phyloP scores from a whole-genome alignment of 352 stramenopile genomes.

The Globisporangium abappressorium region DNA sequence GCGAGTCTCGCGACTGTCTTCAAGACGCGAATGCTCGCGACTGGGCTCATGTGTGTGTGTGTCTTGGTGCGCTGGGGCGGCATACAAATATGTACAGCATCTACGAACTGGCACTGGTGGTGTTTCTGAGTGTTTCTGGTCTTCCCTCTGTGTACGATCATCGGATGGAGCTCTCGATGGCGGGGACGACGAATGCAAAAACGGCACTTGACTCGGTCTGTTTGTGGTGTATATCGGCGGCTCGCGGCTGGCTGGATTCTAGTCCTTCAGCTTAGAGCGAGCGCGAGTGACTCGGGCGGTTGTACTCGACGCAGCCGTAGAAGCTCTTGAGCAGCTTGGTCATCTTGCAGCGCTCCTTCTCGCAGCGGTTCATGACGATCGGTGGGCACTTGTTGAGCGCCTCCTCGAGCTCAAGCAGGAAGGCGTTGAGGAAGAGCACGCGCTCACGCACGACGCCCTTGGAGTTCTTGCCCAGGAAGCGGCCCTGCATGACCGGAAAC shows the following conservation, averaged over 20 bases:
- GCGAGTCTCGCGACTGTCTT: background rate
- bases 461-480: slow-evolving; percentile 79
- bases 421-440: slow-evolving; percentile 81
- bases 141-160: background rate
- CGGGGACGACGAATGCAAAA: slow-evolving; percentile 1
- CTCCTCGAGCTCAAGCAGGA: slow-evolving; percentile 71
- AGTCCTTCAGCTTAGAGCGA: slow-evolving; percentile 36
- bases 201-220: slow-evolving; percentile 5
- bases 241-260: too few relatives aligned
- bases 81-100: slow-evolving; percentile 8
- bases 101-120: slow-evolving; percentile 7
- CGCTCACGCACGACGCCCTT: slow-evolving; percentile 74
- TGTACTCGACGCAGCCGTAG: slow-evolving; percentile 61
- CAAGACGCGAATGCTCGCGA: background rate
- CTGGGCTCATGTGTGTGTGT: background rate
- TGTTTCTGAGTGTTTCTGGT: slow-evolving; percentile 8
- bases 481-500: slow-evolving; percentile 68
- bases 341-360: slow-evolving; percentile 81
- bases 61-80: background rate
- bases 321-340: slow-evolving; percentile 87
- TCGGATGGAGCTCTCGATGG: background rate
- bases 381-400: slow-evolving; percentile 75
- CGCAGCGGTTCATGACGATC: slow-evolving; percentile 66
- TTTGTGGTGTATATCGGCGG: background rate
- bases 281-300: slow-evolving; percentile 36